Percentiles rank a stretch among this genome's conserved stretches.
Conservation (phyloP, 768 basidiomycete species). For the Leccinum ochraceum region DNA sequence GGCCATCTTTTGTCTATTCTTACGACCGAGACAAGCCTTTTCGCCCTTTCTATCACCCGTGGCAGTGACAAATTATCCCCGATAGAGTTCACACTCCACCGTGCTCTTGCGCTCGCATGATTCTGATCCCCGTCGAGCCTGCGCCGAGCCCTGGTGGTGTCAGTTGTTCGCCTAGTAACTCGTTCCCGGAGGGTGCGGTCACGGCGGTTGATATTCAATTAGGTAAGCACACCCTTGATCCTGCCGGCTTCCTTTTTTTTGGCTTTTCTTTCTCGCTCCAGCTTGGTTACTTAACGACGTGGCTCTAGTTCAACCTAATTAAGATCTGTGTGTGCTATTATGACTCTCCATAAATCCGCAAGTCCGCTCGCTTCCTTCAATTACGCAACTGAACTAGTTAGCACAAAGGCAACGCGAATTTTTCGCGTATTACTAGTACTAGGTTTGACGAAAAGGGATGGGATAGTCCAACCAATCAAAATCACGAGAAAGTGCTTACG, state of each 20-base stretch:
- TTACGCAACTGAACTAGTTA: neutral
- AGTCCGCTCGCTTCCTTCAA: slow-evolving; percentile 21
- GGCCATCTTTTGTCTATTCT: slow-evolving; percentile 8
- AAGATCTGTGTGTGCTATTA: slow-evolving; percentile 13
- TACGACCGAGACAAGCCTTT: slow-evolving; percentile 16
- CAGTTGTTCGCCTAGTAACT: slow-evolving; percentile 19
- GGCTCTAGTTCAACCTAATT: slow-evolving; percentile 11
- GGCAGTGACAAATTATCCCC: slow-evolving; percentile 9
- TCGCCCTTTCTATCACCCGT: slow-evolving; percentile 1
- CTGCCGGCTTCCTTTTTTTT: slow-evolving; percentile 29
- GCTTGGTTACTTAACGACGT: slow-evolving; percentile 17
- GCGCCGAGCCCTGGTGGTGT: slow-evolving; percentile 20
- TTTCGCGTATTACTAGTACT: neutral
- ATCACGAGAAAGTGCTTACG: neutral
- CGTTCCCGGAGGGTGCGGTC: neutral
- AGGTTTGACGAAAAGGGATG: neutral
- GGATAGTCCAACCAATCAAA: neutral
- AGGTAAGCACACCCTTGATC: slow-evolving; percentile 17
- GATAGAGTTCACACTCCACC: slow-evolving; percentile 14
- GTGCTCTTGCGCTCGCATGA: slow-evolving; percentile 3
- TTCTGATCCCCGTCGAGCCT: slow-evolving; percentile 27
- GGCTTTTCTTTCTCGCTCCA: slow-evolving; percentile 20
- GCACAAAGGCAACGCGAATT: neutral
- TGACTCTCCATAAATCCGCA: slow-evolving; percentile 7
- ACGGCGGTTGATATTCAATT: slow-evolving; percentile 19